Percentiles rank a stretch among this genome's conserved stretches.
phyloP scores from a whole-genome alignment of 768 basidiomycete species.

The Filobasidium wieringae region DNA sequence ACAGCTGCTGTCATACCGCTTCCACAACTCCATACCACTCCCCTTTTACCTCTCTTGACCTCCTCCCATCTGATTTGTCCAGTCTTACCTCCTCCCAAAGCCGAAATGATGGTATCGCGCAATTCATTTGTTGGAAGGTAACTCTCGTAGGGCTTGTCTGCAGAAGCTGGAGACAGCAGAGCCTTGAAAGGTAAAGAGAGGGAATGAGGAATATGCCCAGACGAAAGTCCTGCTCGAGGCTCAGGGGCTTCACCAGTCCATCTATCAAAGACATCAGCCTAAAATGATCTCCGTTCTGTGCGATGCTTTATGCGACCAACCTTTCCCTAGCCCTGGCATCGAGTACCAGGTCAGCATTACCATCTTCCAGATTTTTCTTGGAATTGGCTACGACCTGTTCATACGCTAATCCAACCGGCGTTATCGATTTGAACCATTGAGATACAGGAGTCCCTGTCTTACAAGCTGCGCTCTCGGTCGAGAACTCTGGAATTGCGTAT shows the following conservation, averaged over 20 bases:
- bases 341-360: conserved; percentile 55
- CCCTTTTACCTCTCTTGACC: conserved; percentile 51
- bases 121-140: conserved; percentile 53
- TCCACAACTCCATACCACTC: conserved; percentile 70
- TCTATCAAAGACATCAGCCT: conserved; percentile 41
- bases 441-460: neutral
- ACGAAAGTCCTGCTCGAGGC: conserved; percentile 72
- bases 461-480: neutral
- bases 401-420: conserved; percentile 45
- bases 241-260: conserved; percentile 73
- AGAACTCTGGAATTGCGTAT: conserved; percentile 8
- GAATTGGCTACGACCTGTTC: conserved; percentile 69
- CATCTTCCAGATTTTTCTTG: conserved; percentile 40
- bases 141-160: conserved; percentile 45
- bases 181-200: conserved; percentile 68
- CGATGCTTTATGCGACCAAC: conserved; percentile 40
- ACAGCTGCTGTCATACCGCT: conserved; percentile 97
- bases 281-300: neutral
- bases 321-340: conserved; percentile 79
- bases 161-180: conserved; percentile 48
- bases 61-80: conserved; percentile 42
- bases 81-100: conserved; percentile 38
- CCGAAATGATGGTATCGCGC: conserved; percentile 49
- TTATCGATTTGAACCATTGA: neutral
- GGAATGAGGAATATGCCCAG: conserved; percentile 85